Conservation (phyloP, 345 rosid genomes). For the Populus simonii region DNA sequence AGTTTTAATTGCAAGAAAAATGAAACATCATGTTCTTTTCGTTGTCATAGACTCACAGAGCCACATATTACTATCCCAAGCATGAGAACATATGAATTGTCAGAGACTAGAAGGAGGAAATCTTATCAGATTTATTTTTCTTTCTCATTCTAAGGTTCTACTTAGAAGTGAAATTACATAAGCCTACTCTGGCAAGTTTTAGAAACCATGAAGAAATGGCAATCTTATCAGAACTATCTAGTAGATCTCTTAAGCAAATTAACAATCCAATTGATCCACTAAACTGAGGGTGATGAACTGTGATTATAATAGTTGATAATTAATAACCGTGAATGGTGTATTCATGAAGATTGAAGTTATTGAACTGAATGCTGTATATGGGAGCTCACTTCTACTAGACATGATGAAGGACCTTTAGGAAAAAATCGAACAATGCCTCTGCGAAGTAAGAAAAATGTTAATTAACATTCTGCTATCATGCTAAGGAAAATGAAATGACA, state of each 20-base stretch:
- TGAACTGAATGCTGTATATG: neutral
- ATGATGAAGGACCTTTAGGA: constrained; percentile 71
- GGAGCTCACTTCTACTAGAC: constrained; percentile 65
- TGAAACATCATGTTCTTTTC: neutral
- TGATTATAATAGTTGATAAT: neutral
- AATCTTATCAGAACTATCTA: neutral
- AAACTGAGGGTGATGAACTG: neutral
- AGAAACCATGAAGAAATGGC: constrained; percentile 1
- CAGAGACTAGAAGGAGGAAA: neutral
- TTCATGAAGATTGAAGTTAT: neutral
- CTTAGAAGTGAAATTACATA: neutral
- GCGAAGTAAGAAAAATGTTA: constrained; percentile 23
- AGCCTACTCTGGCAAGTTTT: neutral
- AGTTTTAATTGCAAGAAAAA: neutral
- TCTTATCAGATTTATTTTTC: neutral
- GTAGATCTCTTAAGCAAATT: neutral
- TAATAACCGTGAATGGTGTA: neutral
- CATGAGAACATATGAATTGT: neutral
- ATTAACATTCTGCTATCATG: constrained; percentile 15
- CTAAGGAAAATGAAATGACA: neutral
- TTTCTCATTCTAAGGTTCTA: neutral
- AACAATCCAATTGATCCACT: neutral
- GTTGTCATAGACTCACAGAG: neutral
- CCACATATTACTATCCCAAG: neutral
- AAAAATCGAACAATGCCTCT: constrained; percentile 87